Conservation (phyloP, 2,329 filamentous ascomycete genomes). For the Cryphonectria nitschkei region DNA sequence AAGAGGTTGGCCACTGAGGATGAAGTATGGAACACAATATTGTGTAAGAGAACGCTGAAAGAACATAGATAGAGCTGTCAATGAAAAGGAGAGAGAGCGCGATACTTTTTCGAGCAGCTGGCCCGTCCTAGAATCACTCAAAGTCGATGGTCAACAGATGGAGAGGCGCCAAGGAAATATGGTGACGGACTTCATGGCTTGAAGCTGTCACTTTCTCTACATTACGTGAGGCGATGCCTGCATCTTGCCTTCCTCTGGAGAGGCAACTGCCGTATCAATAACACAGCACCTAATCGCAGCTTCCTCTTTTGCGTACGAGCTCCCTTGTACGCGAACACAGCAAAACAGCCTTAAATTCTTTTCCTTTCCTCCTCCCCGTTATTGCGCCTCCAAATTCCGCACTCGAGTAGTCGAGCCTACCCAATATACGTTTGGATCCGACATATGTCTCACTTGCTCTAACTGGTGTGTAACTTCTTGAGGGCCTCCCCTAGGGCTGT, state of each 20-base stretch:
- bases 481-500: not conserved
- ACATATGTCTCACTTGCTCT: not conserved
- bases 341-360: not conserved
- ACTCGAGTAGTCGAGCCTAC: not conserved
- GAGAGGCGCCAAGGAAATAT: not conserved
- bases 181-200: too few species aligned
- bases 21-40: not conserved
- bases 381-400: not conserved
- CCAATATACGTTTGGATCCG: too few species aligned
- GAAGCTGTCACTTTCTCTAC: not conserved
- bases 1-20: not conserved
- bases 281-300: not conserved
- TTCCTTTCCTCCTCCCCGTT: too few species aligned
- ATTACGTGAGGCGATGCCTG: not conserved
- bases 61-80: not conserved
- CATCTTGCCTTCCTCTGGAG: not conserved
- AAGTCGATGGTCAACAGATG: not conserved
- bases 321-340: not conserved
- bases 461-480: not conserved
- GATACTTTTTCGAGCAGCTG: not conserved
- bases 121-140: not conserved
- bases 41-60: not conserved
- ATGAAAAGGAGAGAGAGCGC: not conserved
- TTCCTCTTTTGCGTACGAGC: not conserved
- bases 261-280: not conserved